Evolutionary conservation across 768 basidiomycete genomes (phyloP).

Genomic region (Lentinus brumalis): DNA sequence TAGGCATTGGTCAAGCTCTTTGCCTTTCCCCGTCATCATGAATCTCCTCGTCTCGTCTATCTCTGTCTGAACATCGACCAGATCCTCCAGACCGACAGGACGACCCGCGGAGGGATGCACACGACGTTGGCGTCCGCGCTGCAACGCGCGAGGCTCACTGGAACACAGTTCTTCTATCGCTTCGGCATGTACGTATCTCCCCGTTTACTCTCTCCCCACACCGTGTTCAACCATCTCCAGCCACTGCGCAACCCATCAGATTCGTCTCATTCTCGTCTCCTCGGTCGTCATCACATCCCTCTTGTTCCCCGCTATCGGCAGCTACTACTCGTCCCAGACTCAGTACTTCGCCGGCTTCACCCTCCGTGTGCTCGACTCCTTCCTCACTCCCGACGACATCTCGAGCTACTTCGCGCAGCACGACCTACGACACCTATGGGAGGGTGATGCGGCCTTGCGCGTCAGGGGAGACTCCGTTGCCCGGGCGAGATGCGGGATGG

Average conservation of each 20-base stretch:
- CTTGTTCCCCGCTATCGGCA: constrained; percentile 87
- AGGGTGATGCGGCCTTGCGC: constrained; percentile 61
- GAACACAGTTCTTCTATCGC: constrained; percentile 59
- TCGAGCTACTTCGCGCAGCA: constrained; percentile 56
- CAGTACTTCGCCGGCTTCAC: constrained; percentile 56
- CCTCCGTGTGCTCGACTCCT: constrained; percentile 61
- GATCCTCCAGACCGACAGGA: neutral
- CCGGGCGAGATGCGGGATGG: constrained; percentile 69
- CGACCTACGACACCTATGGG: constrained; percentile 75
- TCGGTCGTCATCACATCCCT: constrained; percentile 86
- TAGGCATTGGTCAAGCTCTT: neutral
- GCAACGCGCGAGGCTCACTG: constrained; percentile 41
- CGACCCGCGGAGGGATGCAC: constrained; percentile 21
- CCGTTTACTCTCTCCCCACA: neutral
- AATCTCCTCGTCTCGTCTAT: constrained; percentile 6
- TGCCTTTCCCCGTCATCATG: constrained; percentile 3
- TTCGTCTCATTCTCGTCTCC: constrained; percentile 85
- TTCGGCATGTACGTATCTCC: constrained; percentile 73
- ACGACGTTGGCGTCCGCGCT: constrained; percentile 22
- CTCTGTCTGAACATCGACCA: neutral
- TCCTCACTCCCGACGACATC: constrained; percentile 54
- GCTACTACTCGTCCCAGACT: constrained; percentile 75
- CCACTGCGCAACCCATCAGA: constrained; percentile 89
- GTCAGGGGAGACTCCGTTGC: constrained; percentile 71
- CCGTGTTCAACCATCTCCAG: constrained; percentile 39